Evolutionary conservation across 805 yeast species (phyloP).

Genomic region (Hanseniaspora singularis): DNA sequence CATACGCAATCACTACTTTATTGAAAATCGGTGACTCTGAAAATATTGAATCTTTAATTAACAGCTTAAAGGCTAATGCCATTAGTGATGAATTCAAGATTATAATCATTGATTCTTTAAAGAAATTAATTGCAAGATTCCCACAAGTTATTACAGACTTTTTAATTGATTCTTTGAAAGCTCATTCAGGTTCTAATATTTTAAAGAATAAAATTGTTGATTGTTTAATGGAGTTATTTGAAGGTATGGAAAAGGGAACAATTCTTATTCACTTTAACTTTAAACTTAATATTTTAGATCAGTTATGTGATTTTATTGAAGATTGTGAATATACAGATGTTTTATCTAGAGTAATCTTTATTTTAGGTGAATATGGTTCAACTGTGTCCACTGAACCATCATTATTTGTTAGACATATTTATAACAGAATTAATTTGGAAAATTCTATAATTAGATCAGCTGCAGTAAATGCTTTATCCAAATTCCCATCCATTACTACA

Average conservation of each 20-base stretch:
- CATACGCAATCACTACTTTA: constrained; percentile 92
- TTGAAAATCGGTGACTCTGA: constrained; percentile 89
- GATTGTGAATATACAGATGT: constrained; percentile 95
- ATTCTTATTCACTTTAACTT: constrained; percentile 46
- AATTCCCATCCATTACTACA: constrained; percentile 56
- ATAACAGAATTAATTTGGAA: constrained; percentile 91
- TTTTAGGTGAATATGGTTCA: constrained; percentile 93
- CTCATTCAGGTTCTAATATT: constrained; percentile 70
- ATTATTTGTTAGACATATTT: constrained; percentile 85
- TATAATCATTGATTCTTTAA: constrained; percentile 88
- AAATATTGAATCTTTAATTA: constrained; percentile 76
- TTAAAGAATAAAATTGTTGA: constrained; percentile 84
- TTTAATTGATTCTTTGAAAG: constrained; percentile 71
- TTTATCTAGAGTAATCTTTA: constrained; percentile 80
- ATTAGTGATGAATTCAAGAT: constrained; percentile 92
- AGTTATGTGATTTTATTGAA: constrained; percentile 91
- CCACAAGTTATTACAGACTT: constrained; percentile 75
- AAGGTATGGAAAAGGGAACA: constrained; percentile 21
- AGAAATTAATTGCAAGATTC: constrained; percentile 83
- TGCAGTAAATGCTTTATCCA: constrained; percentile 83
- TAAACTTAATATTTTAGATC: constrained; percentile 69
- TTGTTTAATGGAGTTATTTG: constrained; percentile 82
- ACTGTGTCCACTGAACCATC: constrained; percentile 53
- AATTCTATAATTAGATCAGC: constrained; percentile 92
- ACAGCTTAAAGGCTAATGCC: constrained; percentile 81